Base-by-base conservation (phyloP, 257 asterid genomes). In the Voacanga thouarsii region DNA sequence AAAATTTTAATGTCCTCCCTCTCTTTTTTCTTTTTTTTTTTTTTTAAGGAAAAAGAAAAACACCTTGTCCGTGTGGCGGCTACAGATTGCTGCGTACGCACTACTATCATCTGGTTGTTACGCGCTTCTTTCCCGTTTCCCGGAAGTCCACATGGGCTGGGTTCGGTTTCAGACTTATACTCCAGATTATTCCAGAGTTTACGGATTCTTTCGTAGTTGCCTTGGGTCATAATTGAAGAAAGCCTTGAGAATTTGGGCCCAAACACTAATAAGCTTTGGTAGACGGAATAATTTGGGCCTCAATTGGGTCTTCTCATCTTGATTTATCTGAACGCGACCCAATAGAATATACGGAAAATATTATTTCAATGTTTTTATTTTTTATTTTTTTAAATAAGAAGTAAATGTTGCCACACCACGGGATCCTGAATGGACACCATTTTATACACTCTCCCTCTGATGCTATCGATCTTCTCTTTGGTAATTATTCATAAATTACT, bases 71-170 rank as follows among this genome's bases (percentile, higher is more conserved):
- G 7, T 5, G 26, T 56, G 26, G 63, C 26, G 11, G 24, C 14
- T 26, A 12, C 16, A 28, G 37, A 10, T 59, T 2, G 60, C 47
- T 37, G 49, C 72, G 69, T 53, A 45, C 51, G 60, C 50, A 28
- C 41, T 57, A 8, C 37, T 26, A 77, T 78, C 82, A 49, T 49
- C 53, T 18, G 39, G 55, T 28, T 50, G 59, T n/a, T 53, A 12
- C 68, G 57, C 39, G 63, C 67, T 30, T 9, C 10, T 39, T 6
- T 33, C 5, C 19, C 0, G 15, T 66, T 39, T 68, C 53, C 72
- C 6, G 44, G 45, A 64, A 64, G 44, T 10, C 10, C 26, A 55
- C 4, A 55, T 55, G 61, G 59, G 61, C 61, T 61, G 12, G 44
- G 47, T 28, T 24, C 53, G 41, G 63, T 14, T 7, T n/a, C 41